Evolutionary conservation across 2,329 filamentous ascomycete genomes (phyloP), one percentile per base, ranked within the genome.

Genomic region (Alternaria sp.): DNA sequence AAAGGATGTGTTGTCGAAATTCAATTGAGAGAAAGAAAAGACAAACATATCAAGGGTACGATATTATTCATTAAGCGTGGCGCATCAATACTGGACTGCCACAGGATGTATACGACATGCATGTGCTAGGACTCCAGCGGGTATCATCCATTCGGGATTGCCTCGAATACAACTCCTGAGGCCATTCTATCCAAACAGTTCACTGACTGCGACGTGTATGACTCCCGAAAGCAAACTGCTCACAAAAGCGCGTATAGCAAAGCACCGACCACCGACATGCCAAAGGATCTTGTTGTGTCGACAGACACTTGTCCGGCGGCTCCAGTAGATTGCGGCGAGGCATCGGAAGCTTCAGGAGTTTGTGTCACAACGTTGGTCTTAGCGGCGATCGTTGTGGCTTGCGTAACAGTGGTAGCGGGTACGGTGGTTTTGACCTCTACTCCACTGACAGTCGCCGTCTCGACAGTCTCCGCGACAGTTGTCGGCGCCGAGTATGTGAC

Each of bases 401-500:
- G 43, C 1, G 68, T 65, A 21, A 75, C 66, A 2, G 74, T 78
- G 7, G 61, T 66, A 0, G 70, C 64, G 10, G 72, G 55, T 18
- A 73, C 26, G 14, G 67, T 73, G 7, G 66, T 73, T 28, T 64
- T 65, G 4, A 74, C 59, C 18, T 60, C 50, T 12, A 68, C 25
- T 11, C 70, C 72, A 41, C 62, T 71, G 1, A 73, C 57, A 6
- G 69, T 73, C 18, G 63, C 69, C 2, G 65, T 63, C 30, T 66
- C 56, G 2, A 74, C 65, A 6, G 69, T 70, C 5, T 67, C 66
- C 6, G 73, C 61, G 15, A 72, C 43, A n/a, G 66, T 69, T 10
- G 69, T 77, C 6, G 70, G 69, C 10, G 60, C 71, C 3, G 73
- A 70, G 47, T 75, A 71, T 1, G 73, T 76, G 1, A 70, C 72